Evolutionary conservation across 2,329 filamentous ascomycete genomes (phyloP).

Genomic region (Stagonosporopsis tanaceti): DNA sequence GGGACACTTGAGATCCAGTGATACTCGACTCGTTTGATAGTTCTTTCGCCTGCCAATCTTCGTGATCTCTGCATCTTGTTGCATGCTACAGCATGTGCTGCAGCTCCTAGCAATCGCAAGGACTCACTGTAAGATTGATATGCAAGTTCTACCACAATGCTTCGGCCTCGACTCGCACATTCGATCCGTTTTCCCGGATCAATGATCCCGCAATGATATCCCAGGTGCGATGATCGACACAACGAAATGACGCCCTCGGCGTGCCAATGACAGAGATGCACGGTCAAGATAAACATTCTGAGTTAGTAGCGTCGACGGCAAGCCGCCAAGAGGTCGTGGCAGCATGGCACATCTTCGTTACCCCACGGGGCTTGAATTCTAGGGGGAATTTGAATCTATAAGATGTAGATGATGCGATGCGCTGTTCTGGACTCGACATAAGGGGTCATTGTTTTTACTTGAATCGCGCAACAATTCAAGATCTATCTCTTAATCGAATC

Average conservation of each 20-base stretch:
- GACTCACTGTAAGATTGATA: too few relatives aligned
- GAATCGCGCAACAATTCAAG: neutral
- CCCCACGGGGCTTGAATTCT: conserved; percentile 17
- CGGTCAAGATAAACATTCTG: neutral
- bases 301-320: conserved; percentile 20
- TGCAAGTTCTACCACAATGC: too few relatives aligned
- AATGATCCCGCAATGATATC: neutral
- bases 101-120: neutral
- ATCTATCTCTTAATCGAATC: too few relatives aligned
- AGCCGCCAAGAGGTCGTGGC: conserved; percentile 20
- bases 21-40: neutral
- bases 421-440: neutral
- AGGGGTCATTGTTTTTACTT: neutral
- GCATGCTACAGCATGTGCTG: neutral
- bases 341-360: conserved; percentile 23
- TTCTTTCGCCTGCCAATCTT: neutral
- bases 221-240: neutral
- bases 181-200: neutral
- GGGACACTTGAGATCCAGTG: neutral
- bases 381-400: conserved; percentile 4
- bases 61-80: neutral
- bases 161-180: neutral
- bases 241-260: neutral
- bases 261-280: conserved; percentile 4
- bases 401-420: neutral